A percentile compares a stretch with the other conserved stretches of the same genome.
These are phyloP conservation scores for Geotrichum candidum DNA, from an alignment of 1,139 yeast species.

Conservation along the genomic window DNA sequence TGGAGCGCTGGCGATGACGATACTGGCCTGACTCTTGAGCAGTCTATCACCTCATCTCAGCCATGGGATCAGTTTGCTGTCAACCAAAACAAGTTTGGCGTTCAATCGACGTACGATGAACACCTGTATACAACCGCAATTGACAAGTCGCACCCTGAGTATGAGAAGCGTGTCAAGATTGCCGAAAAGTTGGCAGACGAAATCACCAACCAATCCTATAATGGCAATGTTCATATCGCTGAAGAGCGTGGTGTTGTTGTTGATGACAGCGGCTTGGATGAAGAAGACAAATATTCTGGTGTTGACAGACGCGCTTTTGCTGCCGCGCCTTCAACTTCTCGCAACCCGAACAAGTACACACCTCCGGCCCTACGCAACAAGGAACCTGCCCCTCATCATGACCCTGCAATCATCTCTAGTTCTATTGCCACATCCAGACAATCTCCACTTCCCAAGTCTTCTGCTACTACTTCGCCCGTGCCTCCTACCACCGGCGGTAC, in stretches of 20 bases:
- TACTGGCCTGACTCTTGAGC: constrained; percentile 31
- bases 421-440: constrained; percentile 22
- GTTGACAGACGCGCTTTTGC: constrained; percentile 44
- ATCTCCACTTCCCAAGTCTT: constrained; percentile 8
- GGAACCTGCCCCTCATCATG: constrained; percentile 33
- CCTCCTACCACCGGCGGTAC: constrained; percentile 12
- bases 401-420: constrained; percentile 69
- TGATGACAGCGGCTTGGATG: constrained; percentile 85
- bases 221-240: constrained; percentile 72
- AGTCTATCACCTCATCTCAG: constrained; percentile 33
- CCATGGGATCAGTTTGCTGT: constrained; percentile 93
- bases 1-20: constrained; percentile 73
- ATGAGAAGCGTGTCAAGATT: constrained; percentile 51
- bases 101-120: constrained; percentile 82
- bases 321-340: constrained; percentile 7
- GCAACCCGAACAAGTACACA: constrained; percentile 46
- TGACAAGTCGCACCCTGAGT: constrained; percentile 70
- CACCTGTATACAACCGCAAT: constrained; percentile 82
- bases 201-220: constrained; percentile 58
- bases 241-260: constrained; percentile 80
- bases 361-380: constrained; percentile 54
- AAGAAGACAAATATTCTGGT: constrained; percentile 94
- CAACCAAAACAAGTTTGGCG: constrained; percentile 83
- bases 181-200: constrained; percentile 82
- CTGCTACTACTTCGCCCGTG: not conserved